These are phyloP conservation scores for Adansonia rubrostipa DNA, from an alignment of 441 rosid species.

Conservation along the genomic window DNA sequence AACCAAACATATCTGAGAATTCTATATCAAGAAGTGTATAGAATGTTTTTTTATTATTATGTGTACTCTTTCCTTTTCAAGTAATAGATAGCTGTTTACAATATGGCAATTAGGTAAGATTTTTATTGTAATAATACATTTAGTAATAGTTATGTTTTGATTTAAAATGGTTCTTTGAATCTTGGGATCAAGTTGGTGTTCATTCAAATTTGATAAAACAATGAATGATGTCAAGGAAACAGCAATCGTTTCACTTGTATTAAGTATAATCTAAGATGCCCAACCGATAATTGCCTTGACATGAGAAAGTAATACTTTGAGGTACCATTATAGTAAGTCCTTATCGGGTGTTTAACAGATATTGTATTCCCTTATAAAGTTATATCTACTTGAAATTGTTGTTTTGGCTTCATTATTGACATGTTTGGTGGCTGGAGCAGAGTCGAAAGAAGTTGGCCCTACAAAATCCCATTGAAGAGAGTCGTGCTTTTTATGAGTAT, in stretches of 20 bases:
- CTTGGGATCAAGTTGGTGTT: background rate
- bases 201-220: background rate
- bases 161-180: background rate
- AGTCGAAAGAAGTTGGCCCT: background rate
- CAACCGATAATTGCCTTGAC: background rate
- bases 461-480: background rate
- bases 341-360: background rate
- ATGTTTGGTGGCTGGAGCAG: background rate
- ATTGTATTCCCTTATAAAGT: background rate
- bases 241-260: background rate
- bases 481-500: background rate
- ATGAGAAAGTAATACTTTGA: slow-evolving; percentile 9
- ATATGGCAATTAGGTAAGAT: background rate
- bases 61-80: background rate
- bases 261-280: background rate
- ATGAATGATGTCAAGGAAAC: background rate
- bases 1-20: background rate
- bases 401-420: slow-evolving; percentile 2
- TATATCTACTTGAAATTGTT: slow-evolving; percentile 1
- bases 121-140: slow-evolving; percentile 17
- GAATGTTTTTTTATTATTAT: slow-evolving; percentile 1
- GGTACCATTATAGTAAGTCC: background rate
- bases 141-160: background rate
- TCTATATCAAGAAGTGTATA: slow-evolving; percentile 6
- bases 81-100: background rate